Conservation (phyloP, 2,329 filamentous ascomycete genomes). For the Paracoccidioides lutzii region DNA sequence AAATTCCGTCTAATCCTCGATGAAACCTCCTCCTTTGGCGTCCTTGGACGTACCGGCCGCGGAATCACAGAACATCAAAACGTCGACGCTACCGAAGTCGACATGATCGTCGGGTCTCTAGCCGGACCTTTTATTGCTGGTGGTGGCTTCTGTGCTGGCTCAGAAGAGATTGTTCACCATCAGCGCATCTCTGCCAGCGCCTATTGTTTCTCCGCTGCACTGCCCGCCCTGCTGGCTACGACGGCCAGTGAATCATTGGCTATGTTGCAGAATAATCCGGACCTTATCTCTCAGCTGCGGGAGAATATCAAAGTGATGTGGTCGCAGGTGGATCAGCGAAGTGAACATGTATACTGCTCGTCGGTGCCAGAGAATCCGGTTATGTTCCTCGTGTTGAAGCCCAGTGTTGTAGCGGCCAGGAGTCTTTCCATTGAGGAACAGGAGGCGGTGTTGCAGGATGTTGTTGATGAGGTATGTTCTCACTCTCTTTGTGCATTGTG, state of each 20-base stretch:
- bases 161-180: conserved; percentile 84
- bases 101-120: conserved; percentile 93
- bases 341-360: conserved; percentile 79
- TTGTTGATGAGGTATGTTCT: conserved; percentile 77
- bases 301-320: conserved; percentile 81
- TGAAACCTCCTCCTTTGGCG: conserved; percentile 94
- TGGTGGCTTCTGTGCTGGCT: conserved; percentile 89
- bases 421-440: conserved; percentile 62
- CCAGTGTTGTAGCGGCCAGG: conserved; percentile 61
- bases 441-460: conserved; percentile 72
- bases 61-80: conserved; percentile 94
- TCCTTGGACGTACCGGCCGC: conserved; percentile 79
- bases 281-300: conserved; percentile 62
- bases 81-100: conserved; percentile 80
- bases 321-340: conserved; percentile 77
- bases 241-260: conserved; percentile 84
- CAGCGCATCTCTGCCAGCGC: conserved; percentile 85
- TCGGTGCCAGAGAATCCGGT: conserved; percentile 77
- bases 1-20: conserved; percentile 97
- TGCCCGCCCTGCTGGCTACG: conserved; percentile 89
- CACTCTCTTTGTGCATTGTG: background rate
- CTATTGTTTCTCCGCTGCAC: conserved; percentile 89
- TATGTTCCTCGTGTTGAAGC: conserved; percentile 70
- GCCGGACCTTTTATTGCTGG: conserved; percentile 82
- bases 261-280: conserved; percentile 74